Evolutionary conservation across 257 asterid genomes (phyloP).

Genomic region (Cruciata laevipes): DNA sequence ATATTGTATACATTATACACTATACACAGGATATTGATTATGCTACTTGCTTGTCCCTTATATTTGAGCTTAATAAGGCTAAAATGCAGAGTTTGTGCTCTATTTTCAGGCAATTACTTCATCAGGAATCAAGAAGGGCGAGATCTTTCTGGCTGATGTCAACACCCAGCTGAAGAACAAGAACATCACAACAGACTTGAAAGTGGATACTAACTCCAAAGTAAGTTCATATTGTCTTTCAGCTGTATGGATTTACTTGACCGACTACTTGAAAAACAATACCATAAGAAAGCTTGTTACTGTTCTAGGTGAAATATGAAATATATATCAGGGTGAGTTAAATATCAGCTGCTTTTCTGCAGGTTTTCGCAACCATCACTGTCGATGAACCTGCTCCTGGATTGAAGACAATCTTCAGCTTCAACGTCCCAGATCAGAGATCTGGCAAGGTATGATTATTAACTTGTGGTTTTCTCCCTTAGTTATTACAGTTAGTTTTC

Average conservation of each 20-base stretch:
- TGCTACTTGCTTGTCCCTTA: background rate
- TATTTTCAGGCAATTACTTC: conserved; percentile 59
- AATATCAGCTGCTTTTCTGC: conserved; percentile 5
- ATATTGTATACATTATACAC: too few species aligned
- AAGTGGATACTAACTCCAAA: conserved; percentile 67
- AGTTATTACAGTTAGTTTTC: background rate
- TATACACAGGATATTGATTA: background rate
- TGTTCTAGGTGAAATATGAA: too few species aligned
- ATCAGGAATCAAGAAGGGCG: conserved; percentile 65
- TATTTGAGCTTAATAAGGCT: background rate
- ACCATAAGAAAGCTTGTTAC: too few species aligned
- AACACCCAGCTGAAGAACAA: conserved; percentile 64
- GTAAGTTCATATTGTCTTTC: conserved; percentile 29
- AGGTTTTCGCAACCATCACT: conserved; percentile 72
- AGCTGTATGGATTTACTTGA: background rate
- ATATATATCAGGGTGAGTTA: too few species aligned
- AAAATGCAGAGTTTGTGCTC: background rate
- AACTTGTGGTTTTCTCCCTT: background rate
- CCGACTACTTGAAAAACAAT: too few species aligned
- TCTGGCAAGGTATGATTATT: conserved; percentile 72
- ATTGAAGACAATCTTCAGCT: conserved; percentile 79
- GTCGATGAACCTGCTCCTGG: conserved; percentile 95
- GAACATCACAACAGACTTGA: conserved; percentile 68
- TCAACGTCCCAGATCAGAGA: conserved; percentile 75
- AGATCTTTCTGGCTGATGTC: conserved; percentile 55